Evolutionary conservation across 345 rosid species (phyloP).

Genomic region (Brassica rapa): DNA sequence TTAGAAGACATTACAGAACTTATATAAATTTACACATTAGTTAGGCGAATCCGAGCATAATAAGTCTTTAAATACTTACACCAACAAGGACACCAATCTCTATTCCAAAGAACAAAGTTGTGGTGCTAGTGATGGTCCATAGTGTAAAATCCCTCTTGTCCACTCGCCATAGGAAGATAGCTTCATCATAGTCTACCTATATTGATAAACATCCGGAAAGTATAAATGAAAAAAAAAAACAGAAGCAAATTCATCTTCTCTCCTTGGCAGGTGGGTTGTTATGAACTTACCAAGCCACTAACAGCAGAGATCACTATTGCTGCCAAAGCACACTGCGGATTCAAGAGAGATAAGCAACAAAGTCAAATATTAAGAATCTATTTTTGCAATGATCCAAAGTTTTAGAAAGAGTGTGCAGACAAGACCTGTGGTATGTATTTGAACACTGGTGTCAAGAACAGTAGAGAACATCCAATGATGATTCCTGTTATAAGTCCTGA

Average conservation of each 20-base stretch:
- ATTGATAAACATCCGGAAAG: constrained; percentile 34
- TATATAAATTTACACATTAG: too few species aligned
- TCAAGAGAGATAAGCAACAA: background rate
- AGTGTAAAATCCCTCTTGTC: constrained; percentile 97
- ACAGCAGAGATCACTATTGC: constrained; percentile 95
- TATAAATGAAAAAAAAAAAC: background rate
- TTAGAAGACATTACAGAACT: too few species aligned
- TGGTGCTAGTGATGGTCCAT: constrained; percentile 76
- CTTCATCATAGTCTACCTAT: constrained; percentile 93
- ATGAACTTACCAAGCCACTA: constrained; percentile 76
- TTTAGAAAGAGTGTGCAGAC: too few species aligned
- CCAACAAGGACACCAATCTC: constrained; percentile 98
- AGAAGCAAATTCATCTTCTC: background rate
- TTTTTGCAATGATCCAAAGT: too few species aligned
- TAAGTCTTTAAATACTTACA: constrained; percentile 47
- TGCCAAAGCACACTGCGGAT: constrained; percentile 97
- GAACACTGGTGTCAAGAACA: constrained; percentile 83
- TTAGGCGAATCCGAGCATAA: constrained; percentile 9
- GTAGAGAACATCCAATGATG: constrained; percentile 80
- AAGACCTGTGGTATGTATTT: constrained; percentile 67
- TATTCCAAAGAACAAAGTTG: constrained; percentile 89
- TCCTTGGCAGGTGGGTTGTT: constrained; percentile 1
- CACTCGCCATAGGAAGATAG: constrained; percentile 89
- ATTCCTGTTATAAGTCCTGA: constrained; percentile 82
- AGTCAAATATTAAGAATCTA: too few species aligned